Base-by-base conservation (phyloP, 495 filamentous ascomycete species). In the Gamarada debralockiae region DNA sequence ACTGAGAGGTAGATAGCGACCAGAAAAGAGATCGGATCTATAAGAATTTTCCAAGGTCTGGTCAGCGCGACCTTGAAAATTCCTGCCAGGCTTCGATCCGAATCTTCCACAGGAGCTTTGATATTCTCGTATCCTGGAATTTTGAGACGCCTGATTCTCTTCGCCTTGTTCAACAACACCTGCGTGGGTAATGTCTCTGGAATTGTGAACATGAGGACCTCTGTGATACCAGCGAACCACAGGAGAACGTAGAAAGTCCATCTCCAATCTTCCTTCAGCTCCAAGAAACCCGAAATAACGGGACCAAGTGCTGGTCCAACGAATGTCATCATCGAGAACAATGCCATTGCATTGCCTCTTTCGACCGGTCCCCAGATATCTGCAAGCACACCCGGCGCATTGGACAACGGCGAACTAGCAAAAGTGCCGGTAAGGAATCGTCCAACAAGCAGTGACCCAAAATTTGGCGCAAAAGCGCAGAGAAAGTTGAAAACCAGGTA, bases 101-200 rank as follows among this genome's bases (percentile, higher is more conserved):
- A 66, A 64, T 38, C 70, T 56, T 24, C 60, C 38, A 46, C 63
- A 57, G 14, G 63, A 57, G 38, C 71, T 64, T 43, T 78, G 71
- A 61, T 70, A 74, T 52, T 64, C 50, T 65, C 80, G 76, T 34
- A 70, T 61, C 52, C 92, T 80, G n/a, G 84, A 83, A 17, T 85
- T 91, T 56, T 84, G 72, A 64, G 80, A 63, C 38, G 84, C 80
- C 41, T 90, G 69, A 60, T 76, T 73, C 40, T 70, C 14, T 69
- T 73, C 1, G 92, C 92, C 47, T 90, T 89, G 23, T 75, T 72
- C 49, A 86, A 79, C 33, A 97, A 75, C n/a, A 96, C 74, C 17
- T 82, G 78, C 12, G 75, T 68, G 0, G 68, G 80, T 63, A 96
- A 92, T 0, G 92, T 97, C 70, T 96, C 92, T 6, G 92, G 92